These are phyloP conservation scores for Plantago elongata DNA, from an alignment of 257 asterid genomes.

Conservation along the genomic window DNA sequence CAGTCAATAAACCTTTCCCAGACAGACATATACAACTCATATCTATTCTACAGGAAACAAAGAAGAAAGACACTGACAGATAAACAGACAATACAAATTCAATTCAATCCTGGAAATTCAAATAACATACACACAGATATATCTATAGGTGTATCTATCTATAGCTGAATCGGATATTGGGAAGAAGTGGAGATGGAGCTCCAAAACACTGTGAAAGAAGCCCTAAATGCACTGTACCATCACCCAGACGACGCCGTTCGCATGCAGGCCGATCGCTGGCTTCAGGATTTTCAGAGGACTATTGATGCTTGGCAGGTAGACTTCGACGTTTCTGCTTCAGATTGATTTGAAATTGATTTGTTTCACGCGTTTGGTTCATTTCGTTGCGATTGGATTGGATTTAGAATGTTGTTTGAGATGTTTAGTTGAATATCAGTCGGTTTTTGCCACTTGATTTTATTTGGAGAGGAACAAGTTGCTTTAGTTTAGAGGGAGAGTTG, in stretches of 20 bases:
- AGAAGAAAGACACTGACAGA: neutral
- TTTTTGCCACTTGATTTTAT: no score
- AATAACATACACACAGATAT: neutral
- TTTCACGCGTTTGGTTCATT: no score
- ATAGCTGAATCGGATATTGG: constrained; percentile 17
- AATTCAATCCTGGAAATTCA: neutral
- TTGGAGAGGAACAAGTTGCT: no score
- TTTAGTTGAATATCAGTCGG: no score
- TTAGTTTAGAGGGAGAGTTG: no score
- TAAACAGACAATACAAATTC: neutral
- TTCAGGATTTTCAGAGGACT: constrained; percentile 90
- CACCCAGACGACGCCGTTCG: constrained; percentile 94
- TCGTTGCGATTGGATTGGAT: no score
- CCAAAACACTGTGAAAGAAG: constrained; percentile 91
- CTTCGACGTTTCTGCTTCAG: neutral
- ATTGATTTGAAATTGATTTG: no score
- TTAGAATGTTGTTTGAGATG: no score
- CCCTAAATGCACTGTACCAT: constrained; percentile 96
- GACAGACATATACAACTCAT: neutral
- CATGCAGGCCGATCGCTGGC: constrained; percentile 98
- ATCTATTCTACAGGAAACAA: no score
- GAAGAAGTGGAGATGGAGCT: constrained; percentile 62
- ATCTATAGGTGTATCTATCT: constrained; percentile 15
- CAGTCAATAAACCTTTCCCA: neutral
- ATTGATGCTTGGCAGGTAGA: constrained; percentile 99